Evolutionary conservation across 2,329 filamentous ascomycete species (phyloP).

Genomic region (Arthrobotrys pseudoclavata): DNA sequence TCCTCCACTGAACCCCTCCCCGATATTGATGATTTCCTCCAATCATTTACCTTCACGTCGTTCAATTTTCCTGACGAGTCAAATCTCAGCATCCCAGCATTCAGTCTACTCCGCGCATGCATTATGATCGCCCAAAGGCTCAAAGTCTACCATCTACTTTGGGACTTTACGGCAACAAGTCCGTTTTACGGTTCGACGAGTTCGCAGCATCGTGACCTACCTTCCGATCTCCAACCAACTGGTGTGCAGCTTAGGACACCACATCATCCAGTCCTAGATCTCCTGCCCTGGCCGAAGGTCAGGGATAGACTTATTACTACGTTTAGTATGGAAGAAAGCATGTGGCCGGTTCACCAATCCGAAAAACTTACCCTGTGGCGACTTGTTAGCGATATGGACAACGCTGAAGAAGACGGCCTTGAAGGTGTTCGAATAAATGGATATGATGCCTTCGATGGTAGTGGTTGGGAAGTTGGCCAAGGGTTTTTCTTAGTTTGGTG

Average conservation of each 20-base stretch:
- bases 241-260: conserved; percentile 31
- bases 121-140: conserved; percentile 55
- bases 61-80: conserved; percentile 57
- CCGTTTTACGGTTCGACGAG: conserved; percentile 56
- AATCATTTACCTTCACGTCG: conserved; percentile 45
- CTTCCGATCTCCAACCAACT: conserved; percentile 36
- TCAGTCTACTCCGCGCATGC: conserved; percentile 54
- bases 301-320: conserved; percentile 48
- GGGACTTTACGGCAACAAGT: conserved; percentile 60
- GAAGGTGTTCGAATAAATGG: conserved; percentile 50
- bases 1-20: conserved; percentile 37
- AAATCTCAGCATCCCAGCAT: conserved; percentile 57
- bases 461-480: conserved; percentile 50
- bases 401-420: conserved; percentile 46
- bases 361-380: conserved; percentile 45
- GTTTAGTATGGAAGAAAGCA: conserved; percentile 43
- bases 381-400: conserved; percentile 49
- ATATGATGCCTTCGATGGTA: conserved; percentile 38
- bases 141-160: conserved; percentile 54
- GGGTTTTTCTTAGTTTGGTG: conserved; percentile 49
- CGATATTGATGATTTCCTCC: conserved; percentile 48
- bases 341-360: conserved; percentile 50
- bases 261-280: conserved; percentile 41
- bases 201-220: conserved; percentile 49
- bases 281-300: conserved; percentile 48